Evolutionary conservation across 1,284 basidiomycete genomes (phyloP), one percentile per base, ranked within the genome.

Genomic region (Cryptococcus maquisensis): DNA sequence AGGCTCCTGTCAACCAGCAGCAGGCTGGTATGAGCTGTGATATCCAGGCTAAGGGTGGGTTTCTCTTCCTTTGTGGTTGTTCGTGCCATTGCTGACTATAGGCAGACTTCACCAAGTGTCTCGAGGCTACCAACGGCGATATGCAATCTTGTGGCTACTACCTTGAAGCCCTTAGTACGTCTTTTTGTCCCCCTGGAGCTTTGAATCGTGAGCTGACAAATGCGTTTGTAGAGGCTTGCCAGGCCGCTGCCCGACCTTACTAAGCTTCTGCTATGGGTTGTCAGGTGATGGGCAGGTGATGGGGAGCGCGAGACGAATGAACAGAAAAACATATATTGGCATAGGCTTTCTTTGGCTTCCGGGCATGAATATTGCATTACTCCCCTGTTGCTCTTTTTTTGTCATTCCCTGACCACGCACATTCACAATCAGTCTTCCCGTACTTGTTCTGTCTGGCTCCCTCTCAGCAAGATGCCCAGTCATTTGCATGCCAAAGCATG

Each of bases 141-240:
- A 78, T 81, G 72, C 68, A 75, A 52, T 75, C 79, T 32, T 83
- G 81, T 75, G 68, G 69, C 23, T 83, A 81, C 75, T 83, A 82
- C 74, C 78, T 82, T 55, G 80, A 74, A 55, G 72, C 72, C n/a
- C 64, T 74, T 44, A 74, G 73, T 75, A 45, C 73, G 71, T 36
- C 32, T 9, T 32, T 36, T 50, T 45, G 39, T 18, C 45, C 53
- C 4, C 16, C 32, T 36, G 21, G 6, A n/a, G 13, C 13, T 23
- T 32, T 10, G n/a, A 10, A 8, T 45, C 16, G 24, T 28, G 23
- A 26, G 23, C 16, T 28, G 32, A 52, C 23, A 15, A 1, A 54
- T 43, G 37, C 26, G 13, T 23, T 18, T 6, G 24, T 72, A 69
- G 77, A 79, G 75, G 76, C 77, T 46, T 80, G 79, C 69, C 78